These are phyloP conservation scores for Leccinum uliginosum DNA, from an alignment of 768 basidiomycete species.

Conservation along the genomic window DNA sequence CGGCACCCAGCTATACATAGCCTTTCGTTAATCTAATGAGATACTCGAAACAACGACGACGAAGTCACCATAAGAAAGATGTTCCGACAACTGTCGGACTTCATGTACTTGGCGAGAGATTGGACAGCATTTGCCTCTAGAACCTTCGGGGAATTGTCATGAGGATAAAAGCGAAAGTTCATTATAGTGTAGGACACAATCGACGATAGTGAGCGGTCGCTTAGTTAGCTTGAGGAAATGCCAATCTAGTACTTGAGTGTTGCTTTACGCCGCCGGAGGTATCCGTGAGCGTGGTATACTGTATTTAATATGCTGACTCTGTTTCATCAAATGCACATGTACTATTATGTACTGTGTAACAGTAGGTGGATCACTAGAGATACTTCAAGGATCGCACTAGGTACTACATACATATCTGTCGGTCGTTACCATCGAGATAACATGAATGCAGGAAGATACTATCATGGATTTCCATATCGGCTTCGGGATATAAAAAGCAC, in stretches of 20 bases:
- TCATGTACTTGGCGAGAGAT: conserved; percentile 61
- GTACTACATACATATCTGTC: neutral
- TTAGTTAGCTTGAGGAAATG: neutral
- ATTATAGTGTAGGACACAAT: conserved; percentile 1
- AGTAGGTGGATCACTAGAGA: no score
- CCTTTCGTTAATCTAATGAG: conserved; percentile 4
- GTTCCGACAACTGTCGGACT: conserved; percentile 61
- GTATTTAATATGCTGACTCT: no score
- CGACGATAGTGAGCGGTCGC: neutral
- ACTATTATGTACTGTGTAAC: no score
- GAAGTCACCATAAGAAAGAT: conserved; percentile 66
- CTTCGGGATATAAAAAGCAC: neutral
- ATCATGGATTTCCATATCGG: neutral
- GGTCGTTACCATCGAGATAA: neutral
- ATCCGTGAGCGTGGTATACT: conserved; percentile 2
- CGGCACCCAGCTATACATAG: conserved; percentile 56
- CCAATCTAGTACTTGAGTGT: neutral
- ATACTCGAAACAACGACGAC: neutral
- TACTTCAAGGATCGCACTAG: no score
- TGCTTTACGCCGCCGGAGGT: neutral
- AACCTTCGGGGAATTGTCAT: conserved; percentile 11
- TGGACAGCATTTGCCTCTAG: conserved; percentile 37
- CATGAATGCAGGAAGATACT: neutral
- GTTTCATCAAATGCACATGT: no score
- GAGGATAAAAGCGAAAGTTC: conserved; percentile 4